phyloP scores from a whole-genome alignment of 768 basidiomycete species.

The Tulasnella sp. region DNA sequence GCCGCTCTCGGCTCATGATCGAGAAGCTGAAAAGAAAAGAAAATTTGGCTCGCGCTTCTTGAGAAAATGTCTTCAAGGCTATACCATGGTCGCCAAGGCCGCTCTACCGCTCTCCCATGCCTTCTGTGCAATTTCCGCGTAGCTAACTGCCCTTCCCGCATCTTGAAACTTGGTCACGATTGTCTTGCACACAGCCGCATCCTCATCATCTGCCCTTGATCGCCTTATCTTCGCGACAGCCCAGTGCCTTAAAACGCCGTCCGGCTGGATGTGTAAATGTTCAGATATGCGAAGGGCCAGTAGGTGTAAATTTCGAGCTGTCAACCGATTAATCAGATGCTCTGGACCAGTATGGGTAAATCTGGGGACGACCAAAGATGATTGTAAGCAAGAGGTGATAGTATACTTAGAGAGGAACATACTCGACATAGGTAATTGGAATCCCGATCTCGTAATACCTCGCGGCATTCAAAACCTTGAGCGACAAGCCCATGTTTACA shows the following conservation, averaged over 20 bases:
- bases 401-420: slow-evolving; percentile 24
- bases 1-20: slow-evolving; percentile 81
- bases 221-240: slow-evolving; percentile 82
- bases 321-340: slow-evolving; percentile 70
- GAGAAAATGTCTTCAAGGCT: slow-evolving; percentile 14
- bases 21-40: slow-evolving; percentile 45
- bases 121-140: slow-evolving; percentile 86
- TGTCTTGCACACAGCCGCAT: slow-evolving; percentile 63
- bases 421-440: slow-evolving; percentile 88
- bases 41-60: neutral
- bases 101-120: slow-evolving; percentile 85
- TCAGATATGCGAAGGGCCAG: slow-evolving; percentile 84
- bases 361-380: slow-evolving; percentile 33
- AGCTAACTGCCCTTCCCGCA: slow-evolving; percentile 50
- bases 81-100: slow-evolving; percentile 73
- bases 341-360: slow-evolving; percentile 72
- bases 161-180: slow-evolving; percentile 83
- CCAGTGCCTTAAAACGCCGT: slow-evolving; percentile 89
- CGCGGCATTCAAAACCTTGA: slow-evolving; percentile 91
- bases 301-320: slow-evolving; percentile 79
- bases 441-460: slow-evolving; percentile 87
- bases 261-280: slow-evolving; percentile 71
- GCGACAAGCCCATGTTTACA: slow-evolving; percentile 79
- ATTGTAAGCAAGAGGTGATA: neutral
- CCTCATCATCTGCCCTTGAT: slow-evolving; percentile 49